A percentile compares a stretch with the other conserved stretches of the same genome.
Evolutionary conservation across 495 filamentous ascomycete genomes (phyloP).

Genomic region (Parathielavia hyrcaniae): DNA sequence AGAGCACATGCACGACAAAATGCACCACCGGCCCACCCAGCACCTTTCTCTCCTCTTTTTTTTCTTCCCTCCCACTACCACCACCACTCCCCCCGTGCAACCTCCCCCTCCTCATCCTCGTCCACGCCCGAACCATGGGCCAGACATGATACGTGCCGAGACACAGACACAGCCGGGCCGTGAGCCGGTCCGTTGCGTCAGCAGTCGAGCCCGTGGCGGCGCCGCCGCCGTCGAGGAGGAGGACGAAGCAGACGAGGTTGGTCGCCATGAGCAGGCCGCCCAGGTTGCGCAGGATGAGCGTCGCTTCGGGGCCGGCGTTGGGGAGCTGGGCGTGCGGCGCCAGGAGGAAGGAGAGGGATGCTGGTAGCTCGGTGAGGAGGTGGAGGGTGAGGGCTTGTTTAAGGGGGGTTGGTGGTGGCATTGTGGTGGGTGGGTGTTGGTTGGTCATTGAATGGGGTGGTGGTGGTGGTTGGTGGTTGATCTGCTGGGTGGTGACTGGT

Average conservation of each 20-base stretch:
- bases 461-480: background rate
- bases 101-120: slow-evolving; percentile 7
- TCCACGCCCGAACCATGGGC: slow-evolving; percentile 34
- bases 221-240: slow-evolving; percentile 19
- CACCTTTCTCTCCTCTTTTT: slow-evolving; percentile 9
- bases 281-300: slow-evolving; percentile 37
- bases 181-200: slow-evolving; percentile 6
- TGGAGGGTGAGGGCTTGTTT: slow-evolving; percentile 24
- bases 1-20: slow-evolving; percentile 25
- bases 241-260: slow-evolving; percentile 25
- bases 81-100: too few relatives aligned
- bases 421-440: background rate
- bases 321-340: slow-evolving; percentile 22
- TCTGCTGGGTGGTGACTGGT: background rate
- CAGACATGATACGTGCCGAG: slow-evolving; percentile 39
- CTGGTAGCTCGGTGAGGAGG: slow-evolving; percentile 22
- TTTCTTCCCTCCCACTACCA: background rate
- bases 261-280: slow-evolving; percentile 37
- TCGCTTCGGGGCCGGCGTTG: slow-evolving; percentile 25
- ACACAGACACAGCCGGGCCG: slow-evolving; percentile 23
- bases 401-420: background rate
- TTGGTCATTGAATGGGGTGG: background rate
- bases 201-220: too few relatives aligned
- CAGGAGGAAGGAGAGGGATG: slow-evolving; percentile 23
- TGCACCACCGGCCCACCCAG: slow-evolving; percentile 32